phyloP scores from a whole-genome alignment of 768 basidiomycete species.

The Tricholoma terreum region DNA sequence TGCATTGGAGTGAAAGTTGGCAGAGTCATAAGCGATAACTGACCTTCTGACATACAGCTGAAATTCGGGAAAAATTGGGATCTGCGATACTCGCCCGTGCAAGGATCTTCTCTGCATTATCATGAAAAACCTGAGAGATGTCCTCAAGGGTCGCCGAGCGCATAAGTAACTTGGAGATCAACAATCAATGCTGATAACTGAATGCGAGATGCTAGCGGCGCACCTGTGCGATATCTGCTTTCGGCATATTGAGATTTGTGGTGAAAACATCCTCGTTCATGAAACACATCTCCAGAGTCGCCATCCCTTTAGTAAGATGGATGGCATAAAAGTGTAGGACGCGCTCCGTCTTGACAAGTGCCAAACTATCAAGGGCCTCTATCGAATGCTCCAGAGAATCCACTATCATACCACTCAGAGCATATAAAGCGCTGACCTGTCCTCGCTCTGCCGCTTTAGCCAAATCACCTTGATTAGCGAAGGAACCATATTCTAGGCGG shows the following conservation, averaged over 20 bases:
- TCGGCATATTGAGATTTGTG: neutral
- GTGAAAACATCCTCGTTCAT: neutral
- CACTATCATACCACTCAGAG: neutral
- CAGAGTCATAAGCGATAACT: neutral
- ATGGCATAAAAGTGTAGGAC: neutral
- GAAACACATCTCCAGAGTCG: neutral
- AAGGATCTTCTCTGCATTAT: neutral
- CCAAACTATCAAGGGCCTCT: neutral
- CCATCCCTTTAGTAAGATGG: neutral
- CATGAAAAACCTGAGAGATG: neutral
- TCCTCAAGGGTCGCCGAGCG: neutral
- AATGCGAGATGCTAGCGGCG: neutral
- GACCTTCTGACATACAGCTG: neutral
- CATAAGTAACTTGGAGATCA: neutral
- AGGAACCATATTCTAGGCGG: neutral
- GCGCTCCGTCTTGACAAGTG: neutral
- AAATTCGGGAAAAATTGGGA: neutral
- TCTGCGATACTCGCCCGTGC: neutral
- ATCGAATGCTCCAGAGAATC: neutral
- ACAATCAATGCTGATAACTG: neutral
- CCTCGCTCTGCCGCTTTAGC: neutral
- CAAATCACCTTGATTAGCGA: neutral
- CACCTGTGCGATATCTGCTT: neutral
- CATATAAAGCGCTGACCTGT: neutral
- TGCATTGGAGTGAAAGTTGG: neutral